Percentiles rank a stretch among this genome's conserved stretches.
These are phyloP conservation scores for Rhodomyrtus psidioides DNA, from an alignment of 441 rosid genomes.

Conservation along the genomic window DNA sequence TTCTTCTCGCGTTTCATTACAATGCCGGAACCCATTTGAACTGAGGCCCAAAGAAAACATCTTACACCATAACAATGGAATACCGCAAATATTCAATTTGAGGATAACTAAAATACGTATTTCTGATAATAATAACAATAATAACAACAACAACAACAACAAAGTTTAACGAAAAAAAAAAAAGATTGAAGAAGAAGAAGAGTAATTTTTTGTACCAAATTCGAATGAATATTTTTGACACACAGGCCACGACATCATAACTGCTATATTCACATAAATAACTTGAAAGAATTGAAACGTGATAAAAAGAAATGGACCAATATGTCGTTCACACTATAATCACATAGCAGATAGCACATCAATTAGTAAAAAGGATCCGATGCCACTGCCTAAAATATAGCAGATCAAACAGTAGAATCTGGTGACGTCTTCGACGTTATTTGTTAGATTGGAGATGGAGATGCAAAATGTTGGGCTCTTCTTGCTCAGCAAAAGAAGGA, in stretches of 20 bases:
- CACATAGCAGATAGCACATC: neutral
- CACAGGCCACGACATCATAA: neutral
- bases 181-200: neutral
- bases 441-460: neutral
- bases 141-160: no score
- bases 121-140: no score
- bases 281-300: neutral
- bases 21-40: neutral
- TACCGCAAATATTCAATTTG: neutral
- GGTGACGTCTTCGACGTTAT: neutral
- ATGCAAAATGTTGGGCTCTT: neutral
- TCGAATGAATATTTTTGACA: neutral
- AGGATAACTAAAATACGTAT: neutral
- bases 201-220: neutral
- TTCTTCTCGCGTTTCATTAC: neutral
- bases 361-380: neutral
- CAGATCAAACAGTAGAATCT: neutral
- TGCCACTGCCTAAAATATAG: neutral
- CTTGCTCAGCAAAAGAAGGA: neutral
- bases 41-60: neutral
- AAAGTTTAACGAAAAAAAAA: no score
- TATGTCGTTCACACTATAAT: neutral
- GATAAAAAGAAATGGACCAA: fast-evolving
- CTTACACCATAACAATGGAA: neutral
- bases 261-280: neutral